A percentile compares a stretch with the other conserved stretches of the same genome.
These are phyloP conservation scores for Ascoidea tarda DNA, from an alignment of 805 yeast species.

Conservation along the genomic window DNA sequence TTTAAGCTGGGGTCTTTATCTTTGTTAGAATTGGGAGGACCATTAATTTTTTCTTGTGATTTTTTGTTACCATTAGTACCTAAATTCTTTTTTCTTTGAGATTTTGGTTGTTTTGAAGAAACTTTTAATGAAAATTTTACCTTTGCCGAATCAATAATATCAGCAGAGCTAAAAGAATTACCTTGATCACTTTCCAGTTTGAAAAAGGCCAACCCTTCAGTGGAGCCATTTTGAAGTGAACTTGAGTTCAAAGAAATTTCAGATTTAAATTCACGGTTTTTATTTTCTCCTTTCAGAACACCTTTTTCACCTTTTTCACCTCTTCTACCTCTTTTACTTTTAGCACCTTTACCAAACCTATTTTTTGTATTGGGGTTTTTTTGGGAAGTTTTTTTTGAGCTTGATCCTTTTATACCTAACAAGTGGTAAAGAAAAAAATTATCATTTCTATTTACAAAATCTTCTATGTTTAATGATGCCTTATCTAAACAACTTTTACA, in stretches of 20 bases:
- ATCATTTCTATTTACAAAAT: too few relatives aligned
- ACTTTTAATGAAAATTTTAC: too few relatives aligned
- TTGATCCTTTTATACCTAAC: conserved; percentile 19
- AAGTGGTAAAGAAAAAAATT: conserved; percentile 9
- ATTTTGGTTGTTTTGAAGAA: too few relatives aligned
- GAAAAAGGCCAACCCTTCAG: too few relatives aligned
- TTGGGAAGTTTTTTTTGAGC: too few relatives aligned
- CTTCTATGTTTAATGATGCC: too few relatives aligned
- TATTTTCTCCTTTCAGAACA: conserved; percentile 1
- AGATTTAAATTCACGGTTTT: background rate
- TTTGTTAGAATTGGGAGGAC: background rate
- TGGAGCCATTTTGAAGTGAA: background rate
- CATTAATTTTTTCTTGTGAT: background rate
- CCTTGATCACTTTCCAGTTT: too few relatives aligned
- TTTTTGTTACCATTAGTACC: background rate
- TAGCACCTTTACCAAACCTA: conserved; percentile 1
- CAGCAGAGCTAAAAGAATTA: background rate
- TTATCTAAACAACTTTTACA: too few relatives aligned
- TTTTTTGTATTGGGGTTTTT: too few relatives aligned
- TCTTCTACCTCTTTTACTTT: conserved; percentile 3
- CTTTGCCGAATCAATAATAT: background rate
- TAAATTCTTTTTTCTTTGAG: background rate
- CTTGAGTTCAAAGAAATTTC: background rate
- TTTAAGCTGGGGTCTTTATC: background rate
- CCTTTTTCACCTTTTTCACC: conserved; percentile 1